These are phyloP conservation scores for Aurifilum marmelostoma DNA, from an alignment of 2,329 filamentous ascomycete species.

Conservation along the genomic window DNA sequence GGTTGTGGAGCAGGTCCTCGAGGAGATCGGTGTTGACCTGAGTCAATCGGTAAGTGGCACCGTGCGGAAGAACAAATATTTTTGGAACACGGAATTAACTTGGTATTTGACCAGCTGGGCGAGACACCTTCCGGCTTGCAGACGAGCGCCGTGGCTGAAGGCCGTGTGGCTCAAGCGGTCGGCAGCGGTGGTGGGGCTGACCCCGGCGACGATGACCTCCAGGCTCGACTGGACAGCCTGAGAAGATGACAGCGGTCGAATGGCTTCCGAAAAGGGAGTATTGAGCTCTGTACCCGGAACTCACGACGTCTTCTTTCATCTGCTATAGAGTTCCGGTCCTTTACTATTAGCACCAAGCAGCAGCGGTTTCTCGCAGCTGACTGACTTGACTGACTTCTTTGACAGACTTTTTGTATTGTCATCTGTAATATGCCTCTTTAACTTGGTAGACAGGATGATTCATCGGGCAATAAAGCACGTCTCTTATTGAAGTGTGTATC, in stretches of 20 bases:
- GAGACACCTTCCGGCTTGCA: conserved; percentile 88
- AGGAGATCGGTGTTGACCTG: conserved; percentile 95
- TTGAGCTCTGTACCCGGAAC: too few species aligned
- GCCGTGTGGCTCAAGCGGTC: conserved; percentile 83
- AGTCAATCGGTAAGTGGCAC: conserved; percentile 74
- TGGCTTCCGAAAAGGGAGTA: background rate
- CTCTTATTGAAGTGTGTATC: background rate
- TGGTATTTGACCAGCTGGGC: conserved; percentile 66
- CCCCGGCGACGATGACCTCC: conserved; percentile 85
- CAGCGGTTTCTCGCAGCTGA: background rate
- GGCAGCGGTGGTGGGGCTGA: conserved; percentile 69
- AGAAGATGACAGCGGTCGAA: conserved; percentile 50
- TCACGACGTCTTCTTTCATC: conserved; percentile 8
- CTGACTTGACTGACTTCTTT: background rate
- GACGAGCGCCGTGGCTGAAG: conserved; percentile 71
- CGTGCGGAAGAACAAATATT: conserved; percentile 4
- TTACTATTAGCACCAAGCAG: background rate
- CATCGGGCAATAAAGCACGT: too few species aligned
- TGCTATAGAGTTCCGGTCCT: conserved; percentile 10
- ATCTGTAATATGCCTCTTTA: too few species aligned
- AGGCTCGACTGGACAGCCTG: conserved; percentile 89
- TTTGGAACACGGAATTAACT: conserved; percentile 32
- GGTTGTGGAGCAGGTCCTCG: conserved; percentile 92
- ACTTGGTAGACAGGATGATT: too few species aligned
- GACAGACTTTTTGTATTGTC: background rate